A percentile compares a stretch with the other conserved stretches of the same genome.
These are phyloP conservation scores for Amauroascus verrucosus DNA, from an alignment of 2,329 filamentous ascomycete species.

Conservation along the genomic window DNA sequence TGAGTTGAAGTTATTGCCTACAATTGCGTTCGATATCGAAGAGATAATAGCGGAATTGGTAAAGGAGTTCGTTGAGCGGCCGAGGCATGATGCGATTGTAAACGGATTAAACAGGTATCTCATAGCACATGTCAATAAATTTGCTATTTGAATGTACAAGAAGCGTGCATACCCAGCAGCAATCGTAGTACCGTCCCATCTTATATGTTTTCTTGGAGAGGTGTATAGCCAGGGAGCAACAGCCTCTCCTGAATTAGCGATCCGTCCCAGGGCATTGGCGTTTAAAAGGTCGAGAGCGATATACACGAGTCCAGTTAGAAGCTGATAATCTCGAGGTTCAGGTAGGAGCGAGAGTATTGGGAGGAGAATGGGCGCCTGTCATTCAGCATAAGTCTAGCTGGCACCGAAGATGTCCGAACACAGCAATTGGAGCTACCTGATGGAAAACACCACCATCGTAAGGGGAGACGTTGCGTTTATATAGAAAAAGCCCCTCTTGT, in stretches of 20 bases:
- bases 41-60: constrained; percentile 79
- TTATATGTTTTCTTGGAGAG: constrained; percentile 65
- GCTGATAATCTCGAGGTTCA: constrained; percentile 52
- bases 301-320: constrained; percentile 72
- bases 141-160: background rate
- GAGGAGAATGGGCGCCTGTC: constrained; percentile 72
- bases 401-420: too few species aligned
- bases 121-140: constrained; percentile 7
- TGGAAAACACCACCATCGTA: constrained; percentile 86
- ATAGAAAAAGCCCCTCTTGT: constrained; percentile 92
- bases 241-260: constrained; percentile 72
- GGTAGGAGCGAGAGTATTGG: constrained; percentile 86
- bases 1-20: constrained; percentile 61
- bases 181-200: constrained; percentile 64
- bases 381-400: background rate
- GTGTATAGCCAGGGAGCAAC: constrained; percentile 62
- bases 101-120: constrained; percentile 94
- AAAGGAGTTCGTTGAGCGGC: constrained; percentile 78
- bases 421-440: constrained; percentile 38
- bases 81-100: constrained; percentile 81
- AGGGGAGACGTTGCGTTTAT: constrained; percentile 89
- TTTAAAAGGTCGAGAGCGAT: constrained; percentile 70
- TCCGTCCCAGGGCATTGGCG: constrained; percentile 65
- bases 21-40: constrained; percentile 69
- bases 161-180: constrained; percentile 57